phyloP scores from a whole-genome alignment of 2,329 filamentous ascomycete species.

The Botryosphaeria dothidea region DNA sequence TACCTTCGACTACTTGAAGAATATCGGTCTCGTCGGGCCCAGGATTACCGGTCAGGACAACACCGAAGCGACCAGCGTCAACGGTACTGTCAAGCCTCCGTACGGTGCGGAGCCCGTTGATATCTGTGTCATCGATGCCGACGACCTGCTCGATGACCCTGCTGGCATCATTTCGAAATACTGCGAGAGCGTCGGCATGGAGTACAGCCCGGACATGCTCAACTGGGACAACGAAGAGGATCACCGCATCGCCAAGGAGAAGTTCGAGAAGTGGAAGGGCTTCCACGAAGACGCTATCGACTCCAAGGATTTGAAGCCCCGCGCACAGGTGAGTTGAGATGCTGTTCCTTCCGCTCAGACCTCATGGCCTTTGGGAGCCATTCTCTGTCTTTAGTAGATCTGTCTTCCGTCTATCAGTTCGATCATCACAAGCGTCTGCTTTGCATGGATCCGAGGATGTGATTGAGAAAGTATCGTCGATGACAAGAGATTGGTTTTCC shows the following conservation, averaged over 20 bases:
- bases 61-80: background rate
- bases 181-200: slow-evolving; percentile 77
- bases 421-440: background rate
- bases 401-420: slow-evolving; percentile 10
- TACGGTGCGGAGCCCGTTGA: slow-evolving; percentile 48
- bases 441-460: slow-evolving; percentile 1
- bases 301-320: slow-evolving; percentile 73
- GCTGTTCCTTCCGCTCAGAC: slow-evolving; percentile 9
- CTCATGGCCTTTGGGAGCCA: background rate
- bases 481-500: background rate
- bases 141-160: slow-evolving; percentile 88
- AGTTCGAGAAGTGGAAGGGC: slow-evolving; percentile 95
- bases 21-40: slow-evolving; percentile 69
- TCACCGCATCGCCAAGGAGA: slow-evolving; percentile 66
- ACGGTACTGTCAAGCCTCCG: slow-evolving; percentile 14
- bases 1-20: slow-evolving; percentile 81
- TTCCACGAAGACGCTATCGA: slow-evolving; percentile 95
- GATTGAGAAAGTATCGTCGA: background rate
- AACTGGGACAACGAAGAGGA: slow-evolving; percentile 78
- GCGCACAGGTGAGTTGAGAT: slow-evolving; percentile 56
- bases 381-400: slow-evolving; percentile 1
- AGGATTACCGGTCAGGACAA: slow-evolving; percentile 53
- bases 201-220: slow-evolving; percentile 77
- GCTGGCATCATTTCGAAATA: slow-evolving; percentile 73
- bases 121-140: slow-evolving; percentile 88